Evolutionary conservation across 73 alveolate genomes (phyloP).

Genomic region (Tetrahymena elliotti): DNA sequence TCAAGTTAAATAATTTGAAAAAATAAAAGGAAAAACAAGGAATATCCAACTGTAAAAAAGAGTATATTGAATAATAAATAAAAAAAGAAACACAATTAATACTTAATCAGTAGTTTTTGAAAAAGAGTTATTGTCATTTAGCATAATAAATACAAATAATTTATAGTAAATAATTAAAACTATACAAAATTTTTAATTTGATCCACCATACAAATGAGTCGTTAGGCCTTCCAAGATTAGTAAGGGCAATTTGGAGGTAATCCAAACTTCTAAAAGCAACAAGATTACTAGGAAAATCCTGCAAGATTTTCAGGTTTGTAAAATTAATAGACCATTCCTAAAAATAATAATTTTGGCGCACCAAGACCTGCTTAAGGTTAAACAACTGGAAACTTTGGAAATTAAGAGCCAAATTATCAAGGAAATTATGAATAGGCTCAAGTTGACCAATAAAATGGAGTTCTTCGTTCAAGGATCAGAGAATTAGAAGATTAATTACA

Average conservation of each 20-base stretch:
- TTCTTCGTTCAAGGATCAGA: neutral
- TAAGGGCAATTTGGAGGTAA: neutral
- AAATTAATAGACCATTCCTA: neutral
- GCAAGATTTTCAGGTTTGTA: neutral
- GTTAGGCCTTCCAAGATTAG: neutral
- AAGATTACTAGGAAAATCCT: neutral
- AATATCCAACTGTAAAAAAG: neutral
- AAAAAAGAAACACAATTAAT: neutral
- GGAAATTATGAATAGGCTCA: neutral
- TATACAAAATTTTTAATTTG: neutral
- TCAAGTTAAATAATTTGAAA: neutral
- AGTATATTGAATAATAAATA: neutral
- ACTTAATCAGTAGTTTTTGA: neutral
- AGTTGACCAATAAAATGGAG: neutral
- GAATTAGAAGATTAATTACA: neutral
- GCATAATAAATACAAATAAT: neutral
- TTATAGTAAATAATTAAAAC: neutral
- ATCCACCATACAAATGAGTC: neutral
- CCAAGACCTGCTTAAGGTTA: neutral
- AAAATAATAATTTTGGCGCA: neutral
- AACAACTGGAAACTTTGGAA: neutral
- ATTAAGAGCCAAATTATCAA: neutral
- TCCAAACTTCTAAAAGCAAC: neutral
- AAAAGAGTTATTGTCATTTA: neutral
- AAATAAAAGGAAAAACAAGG: neutral